Conservation (phyloP, 805 yeast genomes). For the Hanseniaspora clermontiae region DNA sequence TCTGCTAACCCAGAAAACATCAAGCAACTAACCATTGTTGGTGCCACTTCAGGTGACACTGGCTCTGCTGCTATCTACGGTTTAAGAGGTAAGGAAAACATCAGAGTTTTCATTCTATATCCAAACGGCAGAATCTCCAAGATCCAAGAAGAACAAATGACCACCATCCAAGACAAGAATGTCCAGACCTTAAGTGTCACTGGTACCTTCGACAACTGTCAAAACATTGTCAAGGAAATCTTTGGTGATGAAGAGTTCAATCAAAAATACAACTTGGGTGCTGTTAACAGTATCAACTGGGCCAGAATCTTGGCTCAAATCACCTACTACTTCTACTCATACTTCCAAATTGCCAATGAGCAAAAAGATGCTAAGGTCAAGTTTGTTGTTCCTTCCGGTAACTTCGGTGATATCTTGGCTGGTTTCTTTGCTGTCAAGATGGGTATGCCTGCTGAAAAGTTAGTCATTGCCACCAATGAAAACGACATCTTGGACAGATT, state of each 20-base stretch:
- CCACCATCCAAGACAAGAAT: slow-evolving; percentile 82
- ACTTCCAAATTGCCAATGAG: slow-evolving; percentile 50
- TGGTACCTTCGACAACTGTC: slow-evolving; percentile 98
- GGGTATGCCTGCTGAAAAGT: slow-evolving; percentile 83
- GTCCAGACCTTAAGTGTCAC: slow-evolving; percentile 91
- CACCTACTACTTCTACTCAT: slow-evolving; percentile 89
- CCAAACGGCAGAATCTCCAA: slow-evolving; percentile 98
- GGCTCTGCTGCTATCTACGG: slow-evolving; percentile 99
- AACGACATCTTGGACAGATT: slow-evolving; percentile 92
- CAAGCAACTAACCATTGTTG: slow-evolving; percentile 86
- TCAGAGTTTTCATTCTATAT: slow-evolving; percentile 89
- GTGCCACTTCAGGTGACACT: slow-evolving; percentile 98
- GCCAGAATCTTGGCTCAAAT: slow-evolving; percentile 96
- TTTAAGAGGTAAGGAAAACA: slow-evolving; percentile 89
- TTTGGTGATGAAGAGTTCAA: slow-evolving; percentile 86
- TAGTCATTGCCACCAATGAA: slow-evolving; percentile 90
- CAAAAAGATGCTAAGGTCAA: slow-evolving; percentile 40
- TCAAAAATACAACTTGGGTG: slow-evolving; percentile 83
- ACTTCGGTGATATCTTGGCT: slow-evolving; percentile 95
- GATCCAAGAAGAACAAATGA: slow-evolving; percentile 96
- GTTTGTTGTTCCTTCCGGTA: slow-evolving; percentile 93
- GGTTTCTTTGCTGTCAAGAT: slow-evolving; percentile 88
- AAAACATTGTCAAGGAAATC: slow-evolving; percentile 84
- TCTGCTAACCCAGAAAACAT: slow-evolving; percentile 41
- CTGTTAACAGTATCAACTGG: slow-evolving; percentile 98